Base-by-base conservation (phyloP, 176 grass and related monocot genomes). In the Carex kokanica region DNA sequence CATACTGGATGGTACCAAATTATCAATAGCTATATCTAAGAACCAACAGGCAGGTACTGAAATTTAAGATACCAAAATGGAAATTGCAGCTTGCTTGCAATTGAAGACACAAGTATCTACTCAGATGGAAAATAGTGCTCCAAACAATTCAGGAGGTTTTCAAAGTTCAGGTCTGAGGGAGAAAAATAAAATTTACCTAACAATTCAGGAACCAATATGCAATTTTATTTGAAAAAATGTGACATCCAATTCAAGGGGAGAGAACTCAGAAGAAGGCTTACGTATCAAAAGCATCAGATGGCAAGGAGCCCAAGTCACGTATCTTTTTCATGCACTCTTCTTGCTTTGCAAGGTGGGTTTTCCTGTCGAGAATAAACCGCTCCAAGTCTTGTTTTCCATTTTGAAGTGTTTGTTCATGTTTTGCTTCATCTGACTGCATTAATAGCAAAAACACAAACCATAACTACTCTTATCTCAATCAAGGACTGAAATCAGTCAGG, bases 301-400 rank as follows among this genome's bases (percentile, higher is more conserved):
- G 96, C 88, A 99, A 89, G 8, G 93, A 95, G 41, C 96, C 96
- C 80, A 99, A 81, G 71, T 99, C 96, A 81, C 96, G 86, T 43
- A 99, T 99, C 82, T 99, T 99, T 86, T 93, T 99, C 93, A 88
- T 89, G 83, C 91, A 95, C 18, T 99, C 96, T 32, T 99, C 96
- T 86, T 99, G 96, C 66, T 95, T 99, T 8, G 93, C 82, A 59
- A 95, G 78, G 90, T 95, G 85, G 21, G 71, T 86, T 63, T 74
- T 99, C 83, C 96, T 90, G 60, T 82, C 94, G 81, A 84, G 91
- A 87, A 99, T 89, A 63, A 93, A 88, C 73, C 93, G 96, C 82
- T 99, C 96, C 59, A 99, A 86, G 59, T 95, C 96, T 82, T 90
- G 91, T 15, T 89, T 91, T 13, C 89, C 91, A 81, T 90, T 91